A percentile compares a stretch with the other conserved stretches of the same genome.
These are phyloP conservation scores for Russula ochroleuca DNA, from an alignment of 768 basidiomycete genomes.

Conservation along the genomic window DNA sequence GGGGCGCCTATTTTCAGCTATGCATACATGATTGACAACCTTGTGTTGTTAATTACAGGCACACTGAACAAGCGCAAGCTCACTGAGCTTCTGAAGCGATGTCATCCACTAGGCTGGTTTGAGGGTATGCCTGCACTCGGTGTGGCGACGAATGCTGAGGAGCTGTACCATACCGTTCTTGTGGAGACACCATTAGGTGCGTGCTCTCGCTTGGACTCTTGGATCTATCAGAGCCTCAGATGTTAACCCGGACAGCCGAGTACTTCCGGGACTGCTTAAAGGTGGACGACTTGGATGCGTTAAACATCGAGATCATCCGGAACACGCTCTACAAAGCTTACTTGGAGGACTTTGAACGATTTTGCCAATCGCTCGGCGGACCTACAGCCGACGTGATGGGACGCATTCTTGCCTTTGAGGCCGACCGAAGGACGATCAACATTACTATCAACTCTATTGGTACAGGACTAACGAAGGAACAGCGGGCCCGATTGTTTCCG, in stretches of 20 bases:
- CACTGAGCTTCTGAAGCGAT: conserved; percentile 91
- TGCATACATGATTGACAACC: conserved; percentile 99
- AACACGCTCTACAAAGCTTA: conserved; percentile 99
- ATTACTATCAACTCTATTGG: conserved; percentile 99
- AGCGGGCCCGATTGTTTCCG: conserved; percentile 91
- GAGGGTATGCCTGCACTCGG: conserved; percentile 99
- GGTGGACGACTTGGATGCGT: conserved; percentile 93
- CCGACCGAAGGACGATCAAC: conserved; percentile 94
- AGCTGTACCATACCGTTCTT: conserved; percentile 92
- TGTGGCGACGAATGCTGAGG: conserved; percentile 97
- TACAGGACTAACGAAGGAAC: conserved; percentile 92
- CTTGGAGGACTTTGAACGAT: conserved; percentile 93
- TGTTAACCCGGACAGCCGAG: conserved; percentile 50
- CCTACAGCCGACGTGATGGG: conserved; percentile 93
- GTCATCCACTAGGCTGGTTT: conserved; percentile 95
- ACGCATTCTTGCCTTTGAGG: conserved; percentile 89
- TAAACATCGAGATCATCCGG: conserved; percentile 99
- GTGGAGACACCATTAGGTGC: conserved; percentile 96
- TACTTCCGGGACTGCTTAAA: conserved; percentile 97
- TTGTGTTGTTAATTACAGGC: conserved; percentile 94
- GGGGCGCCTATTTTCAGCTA: conserved; percentile 50
- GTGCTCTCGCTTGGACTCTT: conserved; percentile 31
- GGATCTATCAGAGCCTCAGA: background rate
- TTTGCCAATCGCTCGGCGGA: conserved; percentile 69
- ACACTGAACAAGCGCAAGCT: conserved; percentile 97